A percentile compares a stretch with the other conserved stretches of the same genome.
phyloP scores from a whole-genome alignment of 805 yeast species.

The Ogataea neopini region DNA sequence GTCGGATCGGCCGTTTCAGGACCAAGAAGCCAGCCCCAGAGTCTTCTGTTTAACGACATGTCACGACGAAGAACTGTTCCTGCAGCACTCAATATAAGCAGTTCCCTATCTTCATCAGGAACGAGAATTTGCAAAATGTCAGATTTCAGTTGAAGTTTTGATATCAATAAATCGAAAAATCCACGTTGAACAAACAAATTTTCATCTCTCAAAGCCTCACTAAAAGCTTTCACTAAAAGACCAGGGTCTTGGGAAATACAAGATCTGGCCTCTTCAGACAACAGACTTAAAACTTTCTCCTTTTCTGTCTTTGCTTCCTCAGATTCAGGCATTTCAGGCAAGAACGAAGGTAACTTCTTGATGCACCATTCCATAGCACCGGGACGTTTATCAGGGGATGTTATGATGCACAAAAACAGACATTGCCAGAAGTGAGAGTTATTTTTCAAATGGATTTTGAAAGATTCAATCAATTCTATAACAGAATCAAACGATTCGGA shows the following conservation, averaged over 20 bases:
- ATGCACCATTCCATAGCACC: constrained; percentile 84
- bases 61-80: constrained; percentile 75
- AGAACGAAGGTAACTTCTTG: constrained; percentile 63
- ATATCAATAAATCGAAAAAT: constrained; percentile 74
- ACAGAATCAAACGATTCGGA: constrained; percentile 74
- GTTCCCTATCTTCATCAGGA: constrained; percentile 53
- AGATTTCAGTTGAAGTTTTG: constrained; percentile 66
- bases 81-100: constrained; percentile 63
- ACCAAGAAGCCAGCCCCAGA: constrained; percentile 93
- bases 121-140: constrained; percentile 51
- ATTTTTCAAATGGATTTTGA: constrained; percentile 58
- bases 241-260: constrained; percentile 80
- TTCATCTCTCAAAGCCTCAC: constrained; percentile 64
- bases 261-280: constrained; percentile 49
- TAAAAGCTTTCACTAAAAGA: constrained; percentile 69
- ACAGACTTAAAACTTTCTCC: constrained; percentile 21
- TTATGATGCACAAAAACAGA: constrained; percentile 69
- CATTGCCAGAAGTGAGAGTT: constrained; percentile 87
- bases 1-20: constrained; percentile 49
- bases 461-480: constrained; percentile 56
- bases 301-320: constrained; percentile 14
- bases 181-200: constrained; percentile 82
- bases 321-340: constrained; percentile 5
- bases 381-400: constrained; percentile 74
- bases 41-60: constrained; percentile 90